These are phyloP conservation scores for Epichloe typhina DNA, from an alignment of 2,329 filamentous ascomycete genomes.

Conservation along the genomic window DNA sequence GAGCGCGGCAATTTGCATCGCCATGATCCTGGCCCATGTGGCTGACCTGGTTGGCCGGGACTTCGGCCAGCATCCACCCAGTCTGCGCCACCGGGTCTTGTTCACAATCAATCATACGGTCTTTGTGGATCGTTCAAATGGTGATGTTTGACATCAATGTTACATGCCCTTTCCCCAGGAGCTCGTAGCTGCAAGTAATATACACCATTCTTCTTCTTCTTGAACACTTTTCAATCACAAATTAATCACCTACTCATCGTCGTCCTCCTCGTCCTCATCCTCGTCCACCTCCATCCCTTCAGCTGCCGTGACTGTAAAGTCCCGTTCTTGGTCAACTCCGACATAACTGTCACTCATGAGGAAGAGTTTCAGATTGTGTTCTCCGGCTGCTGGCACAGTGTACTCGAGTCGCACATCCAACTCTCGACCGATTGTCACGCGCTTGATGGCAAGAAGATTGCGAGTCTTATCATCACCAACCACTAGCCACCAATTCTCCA, in stretches of 20 bases:
- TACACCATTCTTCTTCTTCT: neutral
- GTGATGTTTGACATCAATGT: neutral
- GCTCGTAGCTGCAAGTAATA: neutral
- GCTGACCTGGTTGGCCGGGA: no score
- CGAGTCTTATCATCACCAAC: slow-evolving; percentile 86
- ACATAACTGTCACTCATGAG: slow-evolving; percentile 97
- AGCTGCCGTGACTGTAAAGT: slow-evolving; percentile 70
- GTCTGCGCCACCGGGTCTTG: no score
- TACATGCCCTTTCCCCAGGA: neutral
- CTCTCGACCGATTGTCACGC: slow-evolving; percentile 71
- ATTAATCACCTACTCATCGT: slow-evolving; percentile 16
- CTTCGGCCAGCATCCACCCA: no score
- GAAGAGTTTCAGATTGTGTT: slow-evolving; percentile 80
- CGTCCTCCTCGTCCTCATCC: slow-evolving; percentile 62
- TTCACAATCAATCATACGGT: no score
- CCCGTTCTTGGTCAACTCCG: slow-evolving; percentile 89
- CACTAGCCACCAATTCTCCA: slow-evolving; percentile 98
- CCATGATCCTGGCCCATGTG: no score
- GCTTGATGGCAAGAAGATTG: slow-evolving; percentile 83
- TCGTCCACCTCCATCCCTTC: slow-evolving; percentile 95
- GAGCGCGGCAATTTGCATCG: neutral
- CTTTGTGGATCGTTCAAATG: neutral
- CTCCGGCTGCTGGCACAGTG: slow-evolving; percentile 69
- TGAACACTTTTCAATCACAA: no score
- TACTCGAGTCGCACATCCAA: slow-evolving; percentile 76